Conservation (phyloP, 2,329 filamentous ascomycete genomes). For the Celoporthe dispersa region DNA sequence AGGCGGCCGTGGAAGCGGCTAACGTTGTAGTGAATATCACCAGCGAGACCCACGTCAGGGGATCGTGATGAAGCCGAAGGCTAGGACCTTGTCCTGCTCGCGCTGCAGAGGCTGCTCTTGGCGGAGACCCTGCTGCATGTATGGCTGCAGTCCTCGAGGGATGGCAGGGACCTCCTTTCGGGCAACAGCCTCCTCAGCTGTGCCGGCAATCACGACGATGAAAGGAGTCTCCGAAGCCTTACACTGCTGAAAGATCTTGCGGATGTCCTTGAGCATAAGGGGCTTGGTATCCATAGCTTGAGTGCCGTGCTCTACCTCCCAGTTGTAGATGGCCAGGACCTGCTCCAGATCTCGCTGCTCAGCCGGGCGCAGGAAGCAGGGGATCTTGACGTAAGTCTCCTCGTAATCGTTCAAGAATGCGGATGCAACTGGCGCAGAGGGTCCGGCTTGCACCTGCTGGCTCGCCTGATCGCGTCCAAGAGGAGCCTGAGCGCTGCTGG, state of each 20-base stretch:
- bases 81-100: constrained; percentile 18
- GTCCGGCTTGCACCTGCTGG: not conserved
- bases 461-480: not conserved
- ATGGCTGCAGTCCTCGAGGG: not conserved
- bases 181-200: not conserved
- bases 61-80: constrained; percentile 25
- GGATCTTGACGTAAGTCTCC: constrained; percentile 10
- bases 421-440: not conserved
- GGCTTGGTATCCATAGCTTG: constrained; percentile 28
- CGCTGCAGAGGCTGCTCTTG: not conserved
- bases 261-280: constrained; percentile 18
- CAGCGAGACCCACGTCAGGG: constrained; percentile 18
- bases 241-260: constrained; percentile 19
- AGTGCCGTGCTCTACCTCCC: constrained; percentile 28
- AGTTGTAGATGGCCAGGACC: constrained; percentile 30
- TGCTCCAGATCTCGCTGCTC: constrained; percentile 18
- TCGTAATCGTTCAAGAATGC: not conserved
- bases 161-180: constrained; percentile 6
- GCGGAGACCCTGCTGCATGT: not conserved
- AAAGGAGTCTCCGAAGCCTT: constrained; percentile 20
- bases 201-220: constrained; percentile 26
- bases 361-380: constrained; percentile 27
- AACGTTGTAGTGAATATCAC: constrained; percentile 15
- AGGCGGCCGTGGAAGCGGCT: constrained; percentile 25
- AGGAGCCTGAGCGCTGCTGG: not conserved